Evolutionary conservation across 169 alveolate species (phyloP).

Genomic region (Plasmodium gonderi): DNA sequence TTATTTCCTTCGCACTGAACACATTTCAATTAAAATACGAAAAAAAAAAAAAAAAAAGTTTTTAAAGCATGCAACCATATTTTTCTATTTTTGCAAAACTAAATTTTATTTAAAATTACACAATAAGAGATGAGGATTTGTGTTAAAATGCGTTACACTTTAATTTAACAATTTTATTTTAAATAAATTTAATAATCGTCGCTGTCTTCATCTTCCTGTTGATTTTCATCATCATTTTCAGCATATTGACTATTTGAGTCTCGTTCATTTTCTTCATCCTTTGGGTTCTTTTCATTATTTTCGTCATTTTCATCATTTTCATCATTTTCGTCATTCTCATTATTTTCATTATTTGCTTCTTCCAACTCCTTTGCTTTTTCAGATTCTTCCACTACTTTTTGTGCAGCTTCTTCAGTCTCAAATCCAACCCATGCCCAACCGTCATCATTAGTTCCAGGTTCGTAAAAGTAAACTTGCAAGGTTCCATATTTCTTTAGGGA

Average conservation of each 20-base stretch:
- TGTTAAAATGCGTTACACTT: background rate
- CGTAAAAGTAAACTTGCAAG: constrained; percentile 82
- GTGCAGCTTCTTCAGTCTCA: constrained; percentile 76
- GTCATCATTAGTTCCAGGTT: constrained; percentile 77
- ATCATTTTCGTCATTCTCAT: background rate
- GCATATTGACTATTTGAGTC: constrained; percentile 51
- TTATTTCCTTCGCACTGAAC: background rate
- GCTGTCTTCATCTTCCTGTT: constrained; percentile 22
- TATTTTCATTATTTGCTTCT: background rate
- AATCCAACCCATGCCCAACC: constrained; percentile 89
- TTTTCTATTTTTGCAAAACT: background rate
- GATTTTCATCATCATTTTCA: constrained; percentile 32
- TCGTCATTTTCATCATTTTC: constrained; percentile 17
- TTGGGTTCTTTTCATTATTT: background rate
- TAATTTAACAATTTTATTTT: background rate
- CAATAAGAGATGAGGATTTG: background rate
- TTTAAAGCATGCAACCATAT: background rate
- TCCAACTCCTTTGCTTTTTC: constrained; percentile 41
- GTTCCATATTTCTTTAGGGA: constrained; percentile 80
- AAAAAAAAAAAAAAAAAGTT: background rate
- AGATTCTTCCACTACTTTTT: constrained; percentile 68
- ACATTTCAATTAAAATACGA: background rate
- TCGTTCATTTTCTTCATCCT: constrained; percentile 38
- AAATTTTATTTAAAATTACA: background rate
- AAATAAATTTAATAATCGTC: constrained; percentile 15